Conservation (phyloP, 768 basidiomycete genomes). For the Tylopilus plumbeoviolaceoides region DNA sequence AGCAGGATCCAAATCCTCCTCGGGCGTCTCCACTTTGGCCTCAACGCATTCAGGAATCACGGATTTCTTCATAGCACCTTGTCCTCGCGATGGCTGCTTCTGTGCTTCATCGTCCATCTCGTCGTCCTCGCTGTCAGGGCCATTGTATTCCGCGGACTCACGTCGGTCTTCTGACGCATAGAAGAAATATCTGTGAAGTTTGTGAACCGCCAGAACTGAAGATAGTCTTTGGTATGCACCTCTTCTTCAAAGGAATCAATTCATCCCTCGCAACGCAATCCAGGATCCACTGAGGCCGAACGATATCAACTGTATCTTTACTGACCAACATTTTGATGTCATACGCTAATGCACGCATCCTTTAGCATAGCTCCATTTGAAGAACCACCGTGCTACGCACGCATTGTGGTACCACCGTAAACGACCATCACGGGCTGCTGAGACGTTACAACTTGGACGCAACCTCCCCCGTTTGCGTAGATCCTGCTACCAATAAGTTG, state of each 20-base stretch:
- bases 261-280: constrained; percentile 66
- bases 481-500: constrained; percentile 43
- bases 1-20: constrained; percentile 41
- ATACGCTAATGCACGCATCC: constrained; percentile 44
- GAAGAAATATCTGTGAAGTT: constrained; percentile 65
- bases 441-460: constrained; percentile 55
- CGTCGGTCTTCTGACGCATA: constrained; percentile 55
- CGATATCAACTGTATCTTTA: constrained; percentile 65
- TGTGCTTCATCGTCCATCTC: constrained; percentile 13
- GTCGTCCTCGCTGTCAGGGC: constrained; percentile 37
- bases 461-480: constrained; percentile 62
- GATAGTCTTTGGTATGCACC: constrained; percentile 37
- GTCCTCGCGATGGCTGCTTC: constrained; percentile 10
- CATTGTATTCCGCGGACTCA: constrained; percentile 48
- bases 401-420: constrained; percentile 65
- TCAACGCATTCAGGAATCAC: constrained; percentile 1
- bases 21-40: constrained; percentile 26
- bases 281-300: constrained; percentile 77
- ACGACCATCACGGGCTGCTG: constrained; percentile 54
- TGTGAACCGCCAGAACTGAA: background rate
- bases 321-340: constrained; percentile 68
- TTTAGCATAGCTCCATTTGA: background rate
- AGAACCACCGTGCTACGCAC: constrained; percentile 45
- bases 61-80: constrained; percentile 6
- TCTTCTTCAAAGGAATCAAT: constrained; percentile 59